Percentiles rank a stretch among this genome's conserved stretches.
phyloP scores from a whole-genome alignment of 108 stramenopile genomes.

The Skeletonema tropicum region DNA sequence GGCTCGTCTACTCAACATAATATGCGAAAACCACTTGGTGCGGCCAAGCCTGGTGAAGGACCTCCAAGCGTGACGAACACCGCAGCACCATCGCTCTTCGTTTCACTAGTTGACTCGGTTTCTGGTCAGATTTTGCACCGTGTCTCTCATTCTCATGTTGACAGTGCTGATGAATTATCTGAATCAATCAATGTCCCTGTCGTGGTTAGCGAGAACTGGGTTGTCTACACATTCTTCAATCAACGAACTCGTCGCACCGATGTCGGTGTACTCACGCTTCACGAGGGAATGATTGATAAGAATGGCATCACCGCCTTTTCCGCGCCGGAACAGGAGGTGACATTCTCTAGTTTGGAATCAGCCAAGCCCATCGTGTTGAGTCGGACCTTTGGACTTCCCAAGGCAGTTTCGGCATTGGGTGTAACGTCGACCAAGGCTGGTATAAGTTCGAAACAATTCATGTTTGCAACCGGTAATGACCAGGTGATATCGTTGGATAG shows the following conservation, averaged over 20 bases:
- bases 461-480: slow-evolving; percentile 80
- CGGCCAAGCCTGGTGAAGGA: slow-evolving; percentile 56
- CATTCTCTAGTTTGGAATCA: slow-evolving; percentile 83
- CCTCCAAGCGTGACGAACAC: slow-evolving; percentile 22
- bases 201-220: slow-evolving; percentile 91
- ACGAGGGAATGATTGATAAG: slow-evolving; percentile 96
- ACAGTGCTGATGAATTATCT: slow-evolving; percentile 18
- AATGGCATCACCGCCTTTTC: slow-evolving; percentile 89
- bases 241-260: slow-evolving; percentile 83
- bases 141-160: slow-evolving; percentile 80
- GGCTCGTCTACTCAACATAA: slow-evolving; percentile 37
- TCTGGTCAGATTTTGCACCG: slow-evolving; percentile 92
- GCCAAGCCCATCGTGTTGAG: slow-evolving; percentile 88
- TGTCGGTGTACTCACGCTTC: slow-evolving; percentile 86
- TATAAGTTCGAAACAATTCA: slow-evolving; percentile 85
- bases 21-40: slow-evolving; percentile 63
- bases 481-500: slow-evolving; percentile 74
- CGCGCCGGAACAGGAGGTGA: slow-evolving; percentile 76
- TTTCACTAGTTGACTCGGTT: slow-evolving; percentile 90
- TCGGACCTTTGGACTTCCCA: slow-evolving; percentile 82
- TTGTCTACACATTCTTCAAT: slow-evolving; percentile 94
- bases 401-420: slow-evolving; percentile 85
- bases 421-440: slow-evolving; percentile 88
- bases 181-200: slow-evolving; percentile 67
- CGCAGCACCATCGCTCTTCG: slow-evolving; percentile 57